Percentiles rank a stretch among this genome's conserved stretches.
These are phyloP conservation scores for Dacryopinax primogenitus DNA, from an alignment of 768 basidiomycete species.

Conservation along the genomic window DNA sequence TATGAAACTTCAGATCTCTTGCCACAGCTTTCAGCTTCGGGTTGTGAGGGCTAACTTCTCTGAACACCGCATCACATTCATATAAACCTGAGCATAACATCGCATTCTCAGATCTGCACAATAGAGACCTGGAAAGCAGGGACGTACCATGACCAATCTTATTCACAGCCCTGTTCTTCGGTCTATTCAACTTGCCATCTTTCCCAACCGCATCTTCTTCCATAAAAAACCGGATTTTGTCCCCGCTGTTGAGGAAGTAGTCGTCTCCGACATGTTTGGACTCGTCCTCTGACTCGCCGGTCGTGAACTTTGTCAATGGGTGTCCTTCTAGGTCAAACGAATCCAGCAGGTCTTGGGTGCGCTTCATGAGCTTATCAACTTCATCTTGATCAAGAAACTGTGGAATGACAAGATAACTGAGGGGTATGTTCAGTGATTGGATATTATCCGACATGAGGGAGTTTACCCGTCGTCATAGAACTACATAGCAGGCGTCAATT, in stretches of 20 bases:
- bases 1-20: conserved; percentile 66
- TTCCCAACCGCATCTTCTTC: conserved; percentile 73
- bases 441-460: neutral
- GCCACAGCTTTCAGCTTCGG: conserved; percentile 54
- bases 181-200: conserved; percentile 50
- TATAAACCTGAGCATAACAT: conserved; percentile 48
- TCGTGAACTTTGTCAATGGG: conserved; percentile 87
- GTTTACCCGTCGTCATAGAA: conserved; percentile 19
- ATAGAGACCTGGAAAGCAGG: conserved; percentile 6
- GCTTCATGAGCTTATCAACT: conserved; percentile 45
- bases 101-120: conserved; percentile 4
- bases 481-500: neutral
- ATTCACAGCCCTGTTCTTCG: conserved; percentile 61
- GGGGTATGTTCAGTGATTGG: neutral
- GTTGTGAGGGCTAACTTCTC: conserved; percentile 68
- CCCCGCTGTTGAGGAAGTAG: conserved; percentile 83
- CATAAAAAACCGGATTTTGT: conserved; percentile 91
- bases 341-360: conserved; percentile 64
- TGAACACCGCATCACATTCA: conserved; percentile 69
- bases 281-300: conserved; percentile 39
- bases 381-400: conserved; percentile 53
- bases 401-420: conserved; percentile 67
- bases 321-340: conserved; percentile 67
- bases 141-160: conserved; percentile 80
- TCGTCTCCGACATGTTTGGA: conserved; percentile 73